Conservation (phyloP, 1,139 yeast species). For the Chernovozyma sophiae-reginae region DNA sequence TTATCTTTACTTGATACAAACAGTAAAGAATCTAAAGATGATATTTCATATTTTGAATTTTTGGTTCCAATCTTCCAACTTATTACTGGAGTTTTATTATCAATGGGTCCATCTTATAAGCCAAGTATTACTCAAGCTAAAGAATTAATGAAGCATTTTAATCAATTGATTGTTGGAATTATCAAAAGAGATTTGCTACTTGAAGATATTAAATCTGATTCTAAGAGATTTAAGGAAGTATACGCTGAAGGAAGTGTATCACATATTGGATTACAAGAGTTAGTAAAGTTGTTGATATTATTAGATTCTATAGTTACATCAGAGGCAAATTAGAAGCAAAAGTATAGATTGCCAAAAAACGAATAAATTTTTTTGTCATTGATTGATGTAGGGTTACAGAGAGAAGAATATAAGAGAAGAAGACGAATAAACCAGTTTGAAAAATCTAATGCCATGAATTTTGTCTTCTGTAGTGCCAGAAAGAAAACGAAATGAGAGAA, state of each 20-base stretch:
- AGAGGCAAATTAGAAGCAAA: neutral
- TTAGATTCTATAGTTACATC: slow-evolving; percentile 53
- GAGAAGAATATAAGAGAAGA: too few species aligned
- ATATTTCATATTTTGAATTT: slow-evolving; percentile 61
- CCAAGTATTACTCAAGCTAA: slow-evolving; percentile 56
- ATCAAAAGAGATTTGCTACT: slow-evolving; percentile 61
- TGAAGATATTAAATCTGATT: slow-evolving; percentile 21
- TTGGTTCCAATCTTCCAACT: slow-evolving; percentile 78
- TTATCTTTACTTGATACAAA: slow-evolving; percentile 26
- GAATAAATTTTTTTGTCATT: too few species aligned
- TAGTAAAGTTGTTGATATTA: slow-evolving; percentile 55
- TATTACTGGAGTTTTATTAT: slow-evolving; percentile 59
- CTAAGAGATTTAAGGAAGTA: slow-evolving; percentile 9
- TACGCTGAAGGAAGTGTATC: slow-evolving; percentile 20
- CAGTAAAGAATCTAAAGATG: slow-evolving; percentile 12
- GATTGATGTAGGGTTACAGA: too few species aligned
- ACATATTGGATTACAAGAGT: slow-evolving; percentile 36
- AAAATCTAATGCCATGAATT: too few species aligned
- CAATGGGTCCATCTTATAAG: slow-evolving; percentile 77
- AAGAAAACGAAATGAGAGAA: too few species aligned
- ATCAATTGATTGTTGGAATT: slow-evolving; percentile 58
- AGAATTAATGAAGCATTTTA: slow-evolving; percentile 49
- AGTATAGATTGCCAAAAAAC: neutral
- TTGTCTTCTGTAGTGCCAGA: too few species aligned
- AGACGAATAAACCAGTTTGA: too few species aligned